Conservation (phyloP, 2,329 filamentous ascomycete genomes). For the Dendryphion nanum region DNA sequence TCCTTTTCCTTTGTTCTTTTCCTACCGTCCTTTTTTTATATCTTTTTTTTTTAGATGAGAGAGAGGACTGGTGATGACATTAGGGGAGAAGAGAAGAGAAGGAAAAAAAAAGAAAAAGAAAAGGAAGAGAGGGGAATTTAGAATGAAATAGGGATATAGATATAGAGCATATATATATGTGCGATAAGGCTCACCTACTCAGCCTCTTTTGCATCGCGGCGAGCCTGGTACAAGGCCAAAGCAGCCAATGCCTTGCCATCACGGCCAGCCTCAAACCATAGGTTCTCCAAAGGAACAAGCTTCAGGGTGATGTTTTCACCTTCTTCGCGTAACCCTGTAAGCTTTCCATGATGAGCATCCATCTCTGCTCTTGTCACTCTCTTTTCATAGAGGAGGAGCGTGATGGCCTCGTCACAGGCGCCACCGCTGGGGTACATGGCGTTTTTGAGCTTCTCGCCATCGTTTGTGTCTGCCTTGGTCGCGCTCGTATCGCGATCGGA, state of each 20-base stretch:
- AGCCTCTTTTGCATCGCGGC: constrained; percentile 25
- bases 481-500: constrained; percentile 2
- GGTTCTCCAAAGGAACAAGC: constrained; percentile 49
- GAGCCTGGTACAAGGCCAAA: constrained; percentile 54
- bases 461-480: neutral
- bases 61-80: too few relatives aligned
- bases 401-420: constrained; percentile 60
- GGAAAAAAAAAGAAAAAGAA: too few relatives aligned
- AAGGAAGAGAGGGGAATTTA: too few relatives aligned
- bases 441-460: constrained; percentile 43
- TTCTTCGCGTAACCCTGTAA: constrained; percentile 55
- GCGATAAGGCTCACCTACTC: too few relatives aligned
- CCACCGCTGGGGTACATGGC: constrained; percentile 56
- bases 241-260: constrained; percentile 59
- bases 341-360: constrained; percentile 50
- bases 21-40: too few relatives aligned
- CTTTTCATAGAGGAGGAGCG: constrained; percentile 57
- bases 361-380: constrained; percentile 49
- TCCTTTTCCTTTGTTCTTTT: too few relatives aligned
- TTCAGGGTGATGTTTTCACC: constrained; percentile 61
- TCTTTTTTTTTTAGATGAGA: too few relatives aligned
- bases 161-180: too few relatives aligned
- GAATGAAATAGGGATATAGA: too few relatives aligned
- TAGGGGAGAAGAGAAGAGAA: too few relatives aligned
- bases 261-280: constrained; percentile 55